Evolutionary conservation across 108 stramenopile species (phyloP), one percentile per base, ranked within the genome.

Genomic region (Cylindrotheca fusiformis): DNA sequence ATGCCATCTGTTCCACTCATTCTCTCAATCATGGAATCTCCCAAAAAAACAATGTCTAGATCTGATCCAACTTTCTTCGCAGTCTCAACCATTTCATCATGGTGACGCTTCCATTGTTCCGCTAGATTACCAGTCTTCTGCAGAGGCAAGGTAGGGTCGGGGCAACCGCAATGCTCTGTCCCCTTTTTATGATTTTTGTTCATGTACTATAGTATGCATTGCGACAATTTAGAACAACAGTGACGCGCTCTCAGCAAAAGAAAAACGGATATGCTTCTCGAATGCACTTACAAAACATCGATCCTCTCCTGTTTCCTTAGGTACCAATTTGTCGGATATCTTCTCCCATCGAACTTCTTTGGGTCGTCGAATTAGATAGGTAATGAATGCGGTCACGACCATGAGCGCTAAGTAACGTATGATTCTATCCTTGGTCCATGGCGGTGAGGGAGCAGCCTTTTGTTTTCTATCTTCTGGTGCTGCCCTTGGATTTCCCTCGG

Each of bases 41-140:
- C 72, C 57, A 74, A 62, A 54, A 74, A 74, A 5, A 74, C 72
- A 48, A 74, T 57, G 48, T 74, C 72, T 49, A 74, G 50, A n/a
- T 72, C 26, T 52, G 29, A 19, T 17, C 51, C 48, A 26, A 58
- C 58, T 8, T 55, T 48, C 30, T 66, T 55, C 25, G 72, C 72
- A 32, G 48, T 25, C 22, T 32, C 26, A 1, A 74, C 36, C 53
- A 74, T 54, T 20, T 45, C 23, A 21, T 60, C 50, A 45, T 74
- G 72, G 44, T 74, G 65, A 19, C 49, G 25, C 18, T 67, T 41
- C 72, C 72, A 74, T 33, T 41, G 31, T 32, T 30, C 27, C 2
- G 48, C 53, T 19, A 44, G 24, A 53, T 19, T 17, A 41, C 36
- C 21, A 1, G 22, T 45, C 51, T 56, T 66, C 10, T 41, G 10